Evolutionary conservation across 2,329 filamentous ascomycete genomes (phyloP), one percentile per base, ranked within the genome.

Genomic region (Tolypocladium nubicola): DNA sequence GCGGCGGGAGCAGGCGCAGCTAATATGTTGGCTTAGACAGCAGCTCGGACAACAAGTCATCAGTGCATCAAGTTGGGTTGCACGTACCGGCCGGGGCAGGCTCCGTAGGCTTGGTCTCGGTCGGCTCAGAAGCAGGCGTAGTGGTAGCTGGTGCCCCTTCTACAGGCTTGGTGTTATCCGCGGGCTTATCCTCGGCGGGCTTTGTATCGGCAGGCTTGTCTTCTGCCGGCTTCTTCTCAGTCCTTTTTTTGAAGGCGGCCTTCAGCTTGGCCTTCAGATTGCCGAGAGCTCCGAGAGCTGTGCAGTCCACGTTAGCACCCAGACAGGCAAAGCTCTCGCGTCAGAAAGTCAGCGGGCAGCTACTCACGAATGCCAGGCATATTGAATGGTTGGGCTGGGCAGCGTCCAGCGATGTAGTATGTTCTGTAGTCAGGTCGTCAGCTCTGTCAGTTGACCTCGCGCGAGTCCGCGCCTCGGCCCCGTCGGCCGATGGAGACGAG

Each of bases 261-360:
- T 77, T 79, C 66, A 83, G 67, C 77, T 81, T 82, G 66, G 70
- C 73, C 76, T 79, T 81, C 63, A 83, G 63, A 71, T 81, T 81
- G 66, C 78, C 76, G 60, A 83, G 70, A 39, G 79, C 77, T 61
- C 75, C 71, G 54, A 74, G 69, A 56, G 79, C 79, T 82, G 61
- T 26, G 35, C 43, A 8, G 9, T 5, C 2, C 37, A 35, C 16
- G 54, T 61, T 39, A 61, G 57, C 47, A 38, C n/a, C 6, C 30
- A 13, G 52, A 23, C 30, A 26, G 37, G 19, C 19, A 47, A 50
- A 41, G 30, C 11, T 11, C 13, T 19, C 47, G 26, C 47, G 16
- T 50, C 26, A 10, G 7, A 33, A 33, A 45, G 37, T 35, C 16
- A 26, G 40, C 60, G 56, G 40, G 47, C 60, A 57, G 56, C 37